These are phyloP conservation scores for Dentipellis fragilis DNA, from an alignment of 768 basidiomycete species.

Conservation along the genomic window DNA sequence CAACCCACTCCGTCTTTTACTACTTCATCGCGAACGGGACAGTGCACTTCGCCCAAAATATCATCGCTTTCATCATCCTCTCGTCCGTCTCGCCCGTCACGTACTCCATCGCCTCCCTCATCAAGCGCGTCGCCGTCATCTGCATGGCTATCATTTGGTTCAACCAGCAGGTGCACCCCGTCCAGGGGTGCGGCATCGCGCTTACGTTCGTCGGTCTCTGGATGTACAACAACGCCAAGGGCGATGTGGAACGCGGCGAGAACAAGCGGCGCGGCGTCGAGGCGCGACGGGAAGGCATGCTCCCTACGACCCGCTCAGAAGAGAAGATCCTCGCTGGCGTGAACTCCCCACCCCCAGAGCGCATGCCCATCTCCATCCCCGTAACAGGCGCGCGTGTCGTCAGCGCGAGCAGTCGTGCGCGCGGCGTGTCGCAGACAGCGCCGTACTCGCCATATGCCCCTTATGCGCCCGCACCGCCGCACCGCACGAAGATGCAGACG, in stretches of 20 bases:
- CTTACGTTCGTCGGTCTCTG: conserved; percentile 87
- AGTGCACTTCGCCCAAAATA: conserved; percentile 94
- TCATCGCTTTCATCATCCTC: conserved; percentile 94
- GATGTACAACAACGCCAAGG: conserved; percentile 93
- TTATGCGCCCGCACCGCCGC: neutral
- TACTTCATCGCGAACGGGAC: conserved; percentile 92
- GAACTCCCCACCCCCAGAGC: conserved; percentile 15
- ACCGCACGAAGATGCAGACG: conserved; percentile 7
- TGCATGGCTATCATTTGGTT: conserved; percentile 98
- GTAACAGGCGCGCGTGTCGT: conserved; percentile 4
- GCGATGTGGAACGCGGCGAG: conserved; percentile 89
- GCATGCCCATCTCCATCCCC: neutral
- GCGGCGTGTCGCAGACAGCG: neutral
- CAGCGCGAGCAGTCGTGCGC: neutral
- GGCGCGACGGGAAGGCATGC: conserved; percentile 53
- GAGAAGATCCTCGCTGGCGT: conserved; percentile 45
- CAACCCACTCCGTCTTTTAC: conserved; percentile 57
- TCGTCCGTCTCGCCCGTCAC: conserved; percentile 96
- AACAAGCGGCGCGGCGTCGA: conserved; percentile 74
- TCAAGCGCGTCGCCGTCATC: conserved; percentile 97
- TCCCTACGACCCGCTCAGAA: conserved; percentile 52
- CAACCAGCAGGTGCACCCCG: conserved; percentile 69
- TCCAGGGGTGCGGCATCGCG: conserved; percentile 85
- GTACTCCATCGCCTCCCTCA: conserved; percentile 94
- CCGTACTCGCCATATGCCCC: neutral